Base-by-base conservation (phyloP, 1,284 basidiomycete species). In the Apiotrichum domesticum region DNA sequence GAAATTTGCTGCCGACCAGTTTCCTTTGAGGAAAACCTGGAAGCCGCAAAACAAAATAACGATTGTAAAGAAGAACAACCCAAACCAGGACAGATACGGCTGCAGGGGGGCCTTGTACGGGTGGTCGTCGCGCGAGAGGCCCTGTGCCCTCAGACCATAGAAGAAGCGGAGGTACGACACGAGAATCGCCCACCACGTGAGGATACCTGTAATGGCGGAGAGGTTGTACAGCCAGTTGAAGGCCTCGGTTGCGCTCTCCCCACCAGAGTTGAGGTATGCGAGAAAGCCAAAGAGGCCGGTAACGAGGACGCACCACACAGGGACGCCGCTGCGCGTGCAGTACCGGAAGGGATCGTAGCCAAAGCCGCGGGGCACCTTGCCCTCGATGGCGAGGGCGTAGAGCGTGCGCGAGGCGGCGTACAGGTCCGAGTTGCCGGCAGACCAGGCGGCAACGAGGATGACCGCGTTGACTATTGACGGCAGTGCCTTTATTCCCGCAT, bases 361-460 rank as follows among this genome's bases (percentile, higher is more conserved):
- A 62, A 82, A 76, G 53, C 80, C 57, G n/a, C 58, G 60, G 6
- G 79, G 79, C 3, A 87, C 85, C 72, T 90, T 87, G 2, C 86
- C 84, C 54, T 87, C 84, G 48, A 89, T 77, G 0, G 88, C 83
- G 34, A 94, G 80, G 42, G 88, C 90, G 70, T 91, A 92, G 32
- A 93, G 79, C 34, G 89, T 85, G 67, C 92, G 86, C 9, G 87
- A 90, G 1, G 87, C 79, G 57, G 86, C 85, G 79, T 88, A 95
- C 43, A 93, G 71, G 79, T 83, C 86, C 35, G 85, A 86, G 76
- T 88, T 91, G 46, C 85, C 87, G 4, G 91, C 87, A 6, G 41
- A 13, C 37, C 37, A 90, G 2, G 90, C 90, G 50, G 86, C 83
- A 35, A 85, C 84, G 56, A 89, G 79, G 41, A 89, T 74, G 45